A percentile compares a stretch with the other conserved stretches of the same genome.
Evolutionary conservation across 2,329 filamentous ascomycete genomes (phyloP).

Genomic region (Fusarium humuli): DNA sequence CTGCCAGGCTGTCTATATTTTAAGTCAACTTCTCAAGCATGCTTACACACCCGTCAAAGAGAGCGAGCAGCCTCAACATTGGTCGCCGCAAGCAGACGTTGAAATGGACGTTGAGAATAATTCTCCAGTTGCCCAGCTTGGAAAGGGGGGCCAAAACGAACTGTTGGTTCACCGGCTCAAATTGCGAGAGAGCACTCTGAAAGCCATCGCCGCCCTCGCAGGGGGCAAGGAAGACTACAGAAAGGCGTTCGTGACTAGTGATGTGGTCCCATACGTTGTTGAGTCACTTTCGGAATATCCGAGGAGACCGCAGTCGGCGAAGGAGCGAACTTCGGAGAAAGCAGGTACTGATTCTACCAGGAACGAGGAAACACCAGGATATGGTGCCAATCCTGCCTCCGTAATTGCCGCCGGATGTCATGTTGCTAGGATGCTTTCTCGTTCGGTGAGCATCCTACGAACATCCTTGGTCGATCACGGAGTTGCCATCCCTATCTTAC

Average conservation of each 20-base stretch:
- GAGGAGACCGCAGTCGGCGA: constrained; percentile 59
- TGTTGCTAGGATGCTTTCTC: constrained; percentile 81
- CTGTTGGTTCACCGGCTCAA: constrained; percentile 75
- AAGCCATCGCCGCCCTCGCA: constrained; percentile 83
- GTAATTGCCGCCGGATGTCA: constrained; percentile 90
- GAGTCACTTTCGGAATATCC: constrained; percentile 76
- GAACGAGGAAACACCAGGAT: constrained; percentile 57
- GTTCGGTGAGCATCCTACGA: constrained; percentile 84
- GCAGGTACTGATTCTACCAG: constrained; percentile 49
- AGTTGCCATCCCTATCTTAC: constrained; percentile 80
- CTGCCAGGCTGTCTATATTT: constrained; percentile 59
- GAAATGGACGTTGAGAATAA: constrained; percentile 51
- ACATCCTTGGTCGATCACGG: constrained; percentile 90
- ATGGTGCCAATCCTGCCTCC: constrained; percentile 78
- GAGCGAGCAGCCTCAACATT: constrained; percentile 49
- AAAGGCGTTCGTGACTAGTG: constrained; percentile 83
- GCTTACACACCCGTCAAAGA: constrained; percentile 61
- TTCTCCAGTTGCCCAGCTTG: constrained; percentile 62
- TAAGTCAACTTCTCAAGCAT: constrained; percentile 62
- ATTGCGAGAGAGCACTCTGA: constrained; percentile 79
- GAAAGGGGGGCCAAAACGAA: constrained; percentile 70
- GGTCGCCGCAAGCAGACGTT: constrained; percentile 54
- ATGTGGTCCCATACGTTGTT: constrained; percentile 83
- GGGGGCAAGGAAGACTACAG: constrained; percentile 86
- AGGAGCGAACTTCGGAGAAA: constrained; percentile 57